Base-by-base conservation (phyloP, 768 basidiomycete species). In the Jaapia argillacea region DNA sequence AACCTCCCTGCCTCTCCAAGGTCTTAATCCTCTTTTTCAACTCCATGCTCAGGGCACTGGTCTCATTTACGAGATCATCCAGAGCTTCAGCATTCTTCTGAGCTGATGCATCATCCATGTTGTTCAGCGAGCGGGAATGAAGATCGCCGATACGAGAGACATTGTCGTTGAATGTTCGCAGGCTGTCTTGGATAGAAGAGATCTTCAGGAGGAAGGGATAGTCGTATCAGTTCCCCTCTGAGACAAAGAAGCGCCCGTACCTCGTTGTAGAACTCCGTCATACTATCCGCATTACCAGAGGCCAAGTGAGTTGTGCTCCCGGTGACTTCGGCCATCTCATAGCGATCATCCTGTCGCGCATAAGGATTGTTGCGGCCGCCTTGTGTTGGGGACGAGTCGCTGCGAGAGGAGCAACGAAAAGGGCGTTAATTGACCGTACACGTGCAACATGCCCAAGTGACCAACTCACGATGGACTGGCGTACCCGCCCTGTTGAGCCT, bases 221-320 rank as follows among this genome's bases (percentile, higher is more conserved):
- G 14, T 26, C 16, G 28, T 27, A n/a, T 20, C 22, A 13, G 27
- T 16, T 33, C 16, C 10, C 10, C 16, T 33, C n/a, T n/a, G n/a
- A n/a, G n/a, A 16, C 28, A 33, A 33, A 33, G 16, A 33, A 33
- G 10, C 28, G 39, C 44, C 22, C 71, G 44, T 46, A 83, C 85
- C 70, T 89, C 86, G 35, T 71, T 65, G 57, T 87, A 88, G 61
- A 89, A 88, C 7, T 69, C 63, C 2, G 72, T 59, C 83, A 85
- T 85, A 46, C 57, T 57, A 58, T 83, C 81, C 22, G 63, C 70
- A 22, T 55, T 61, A 2, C 54, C 53, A 7, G 69, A 57, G 45
- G 71, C 58, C 37, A 75, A 58, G 54, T 74, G 70, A 24, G 72
- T 65, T 42, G 70, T 68, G 60, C 73, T 79, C 51, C 77, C 75